Conservation (phyloP, 805 yeast species). For the Candida broadrunensis region DNA sequence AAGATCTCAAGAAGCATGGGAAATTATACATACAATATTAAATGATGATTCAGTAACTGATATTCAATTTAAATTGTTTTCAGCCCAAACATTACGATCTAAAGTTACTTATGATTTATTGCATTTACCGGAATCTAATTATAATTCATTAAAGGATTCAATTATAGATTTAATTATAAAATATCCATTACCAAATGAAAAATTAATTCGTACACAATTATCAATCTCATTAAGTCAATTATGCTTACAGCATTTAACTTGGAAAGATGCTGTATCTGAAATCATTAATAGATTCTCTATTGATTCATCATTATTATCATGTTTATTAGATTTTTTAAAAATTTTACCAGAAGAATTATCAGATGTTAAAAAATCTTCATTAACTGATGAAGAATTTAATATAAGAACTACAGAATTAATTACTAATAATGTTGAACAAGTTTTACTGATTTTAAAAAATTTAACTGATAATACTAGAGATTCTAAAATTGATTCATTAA, state of each 20-base stretch:
- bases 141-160: conserved; percentile 63
- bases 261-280: conserved; percentile 73
- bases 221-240: conserved; percentile 79
- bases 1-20: conserved; percentile 82
- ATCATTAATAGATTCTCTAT: conserved; percentile 49
- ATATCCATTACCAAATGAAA: conserved; percentile 37
- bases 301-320: conserved; percentile 32
- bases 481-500: conserved; percentile 31
- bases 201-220: conserved; percentile 76
- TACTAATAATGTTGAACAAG: conserved; percentile 62
- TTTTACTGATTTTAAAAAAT: conserved; percentile 59
- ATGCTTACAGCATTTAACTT: conserved; percentile 69
- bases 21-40: conserved; percentile 56
- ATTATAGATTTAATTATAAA: conserved; percentile 54
- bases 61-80: conserved; percentile 69
- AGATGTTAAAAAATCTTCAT: conserved; percentile 71
- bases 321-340: conserved; percentile 72
- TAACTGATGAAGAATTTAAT: conserved; percentile 78
- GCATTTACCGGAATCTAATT: conserved; percentile 55
- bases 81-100: conserved; percentile 87
- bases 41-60: conserved; percentile 25
- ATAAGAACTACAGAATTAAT: conserved; percentile 62
- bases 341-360: conserved; percentile 89
- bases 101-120: conserved; percentile 77
- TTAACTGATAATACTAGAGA: conserved; percentile 34